Conservation (phyloP, 352 stramenopile species). For the Pythium phragmiticola region DNA sequence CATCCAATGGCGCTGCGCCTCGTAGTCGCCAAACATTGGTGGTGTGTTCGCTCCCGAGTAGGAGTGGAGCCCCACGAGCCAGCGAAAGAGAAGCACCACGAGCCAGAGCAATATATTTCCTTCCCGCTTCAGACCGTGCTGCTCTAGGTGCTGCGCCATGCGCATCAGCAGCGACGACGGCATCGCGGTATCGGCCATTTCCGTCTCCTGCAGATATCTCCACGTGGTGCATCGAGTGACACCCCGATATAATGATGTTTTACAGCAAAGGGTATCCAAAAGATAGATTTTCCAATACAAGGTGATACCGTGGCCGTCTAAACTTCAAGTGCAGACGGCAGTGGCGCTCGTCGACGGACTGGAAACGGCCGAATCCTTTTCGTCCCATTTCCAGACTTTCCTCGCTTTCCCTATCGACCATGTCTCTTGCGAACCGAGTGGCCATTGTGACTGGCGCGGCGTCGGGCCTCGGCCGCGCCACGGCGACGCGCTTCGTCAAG, state of each 20-base stretch:
- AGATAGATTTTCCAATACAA: constrained; percentile 17
- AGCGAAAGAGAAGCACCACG: constrained; percentile 61
- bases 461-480: constrained; percentile 92
- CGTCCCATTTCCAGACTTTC: constrained; percentile 1
- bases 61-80: constrained; percentile 73
- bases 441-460: constrained; percentile 92
- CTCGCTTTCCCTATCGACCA: constrained; percentile 17
- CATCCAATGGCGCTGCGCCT: constrained; percentile 99
- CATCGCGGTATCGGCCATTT: background rate
- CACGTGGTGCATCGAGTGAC: constrained; percentile 9
- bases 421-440: constrained; percentile 65
- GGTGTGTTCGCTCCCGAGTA: constrained; percentile 78
- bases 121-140: constrained; percentile 44
- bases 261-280: background rate
- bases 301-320: background rate
- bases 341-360: constrained; percentile 11
- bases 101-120: constrained; percentile 54
- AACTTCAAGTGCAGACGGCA: constrained; percentile 29
- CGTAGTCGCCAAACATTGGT: constrained; percentile 95
- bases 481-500: constrained; percentile 88
- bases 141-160: constrained; percentile 50
- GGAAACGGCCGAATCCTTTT: constrained; percentile 5
- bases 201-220: background rate
- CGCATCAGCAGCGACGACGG: constrained; percentile 40
- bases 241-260: background rate